A percentile compares a stretch with the other conserved stretches of the same genome.
phyloP scores from a whole-genome alignment of 1,284 basidiomycete species.

The Boletus mariae region DNA sequence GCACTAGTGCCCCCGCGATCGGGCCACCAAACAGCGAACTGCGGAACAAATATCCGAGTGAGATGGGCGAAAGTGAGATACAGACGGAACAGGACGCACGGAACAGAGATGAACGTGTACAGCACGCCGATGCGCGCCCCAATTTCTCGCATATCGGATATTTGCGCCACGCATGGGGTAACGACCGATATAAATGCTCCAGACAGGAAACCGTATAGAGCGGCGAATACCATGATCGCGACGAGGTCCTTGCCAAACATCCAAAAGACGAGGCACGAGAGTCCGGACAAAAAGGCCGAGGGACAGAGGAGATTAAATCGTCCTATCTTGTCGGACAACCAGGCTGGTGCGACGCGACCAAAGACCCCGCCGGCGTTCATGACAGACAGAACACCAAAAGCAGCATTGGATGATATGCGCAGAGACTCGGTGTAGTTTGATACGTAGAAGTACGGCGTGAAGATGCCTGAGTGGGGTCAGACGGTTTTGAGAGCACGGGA shows the following conservation, averaged over 20 bases:
- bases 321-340: slow-evolving; percentile 59
- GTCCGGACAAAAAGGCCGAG: slow-evolving; percentile 54
- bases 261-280: slow-evolving; percentile 59
- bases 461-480: slow-evolving; percentile 57
- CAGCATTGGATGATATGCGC: slow-evolving; percentile 34
- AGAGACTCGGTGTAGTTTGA: slow-evolving; percentile 47
- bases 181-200: slow-evolving; percentile 61
- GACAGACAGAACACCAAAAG: slow-evolving; percentile 54
- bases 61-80: slow-evolving; percentile 1
- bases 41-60: not conserved
- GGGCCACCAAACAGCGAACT: slow-evolving; percentile 62
- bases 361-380: slow-evolving; percentile 63
- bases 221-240: slow-evolving; percentile 51
- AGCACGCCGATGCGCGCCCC: slow-evolving; percentile 58
- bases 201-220: slow-evolving; percentile 52
- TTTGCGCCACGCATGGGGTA: slow-evolving; percentile 61
- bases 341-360: slow-evolving; percentile 59
- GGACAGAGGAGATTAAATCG: slow-evolving; percentile 61
- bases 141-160: slow-evolving; percentile 52
- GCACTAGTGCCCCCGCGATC: slow-evolving; percentile 52
- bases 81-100: slow-evolving; percentile 45
- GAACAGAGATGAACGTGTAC: slow-evolving; percentile 59
- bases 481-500: not conserved
- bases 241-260: slow-evolving; percentile 39
- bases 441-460: slow-evolving; percentile 64